A percentile compares a stretch with the other conserved stretches of the same genome.
phyloP scores from a whole-genome alignment of 331 rosid species.

The Malus hybrid region DNA sequence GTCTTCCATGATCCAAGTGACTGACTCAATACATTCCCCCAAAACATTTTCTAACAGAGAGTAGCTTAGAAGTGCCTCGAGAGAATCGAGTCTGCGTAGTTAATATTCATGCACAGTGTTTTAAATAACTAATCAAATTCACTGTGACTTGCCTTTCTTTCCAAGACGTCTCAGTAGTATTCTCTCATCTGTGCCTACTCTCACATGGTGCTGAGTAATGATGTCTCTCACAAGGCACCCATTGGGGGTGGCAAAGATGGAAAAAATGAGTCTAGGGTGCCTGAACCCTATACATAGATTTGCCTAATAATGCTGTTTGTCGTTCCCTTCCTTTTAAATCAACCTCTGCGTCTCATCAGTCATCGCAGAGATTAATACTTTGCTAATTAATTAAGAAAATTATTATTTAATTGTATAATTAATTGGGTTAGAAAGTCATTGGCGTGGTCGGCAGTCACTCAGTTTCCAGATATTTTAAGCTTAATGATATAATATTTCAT shows the following conservation, averaged over 20 bases:
- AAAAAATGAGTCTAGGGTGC: slow-evolving; percentile 36
- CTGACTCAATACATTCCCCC: slow-evolving; percentile 45
- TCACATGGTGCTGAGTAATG: slow-evolving; percentile 72
- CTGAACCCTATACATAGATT: slow-evolving; percentile 30
- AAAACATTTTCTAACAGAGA: slow-evolving; percentile 13
- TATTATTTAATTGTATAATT: not conserved
- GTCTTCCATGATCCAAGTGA: not conserved
- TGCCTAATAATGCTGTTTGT: slow-evolving; percentile 11
- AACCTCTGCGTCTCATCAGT: not conserved
- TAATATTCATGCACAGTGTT: slow-evolving; percentile 21
- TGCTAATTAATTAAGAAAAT: not conserved
- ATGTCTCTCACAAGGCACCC: slow-evolving; percentile 44
- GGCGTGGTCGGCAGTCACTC: slow-evolving; percentile 17
- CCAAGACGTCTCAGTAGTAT: slow-evolving; percentile 2
- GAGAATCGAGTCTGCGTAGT: slow-evolving; percentile 6
- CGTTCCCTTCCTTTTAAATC: not conserved
- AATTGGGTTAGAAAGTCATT: slow-evolving; percentile 9
- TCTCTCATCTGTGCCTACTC: not conserved
- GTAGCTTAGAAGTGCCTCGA: slow-evolving; percentile 9
- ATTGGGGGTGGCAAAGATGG: slow-evolving; percentile 18
- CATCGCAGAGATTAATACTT: not conserved
- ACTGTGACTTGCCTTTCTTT: slow-evolving; percentile 13
- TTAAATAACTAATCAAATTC: not conserved
- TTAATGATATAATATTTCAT: not conserved
- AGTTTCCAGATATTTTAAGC: not conserved